These are phyloP conservation scores for Phaeosphaeriaceae sp. DNA, from an alignment of 2,329 filamentous ascomycete species.

Conservation along the genomic window DNA sequence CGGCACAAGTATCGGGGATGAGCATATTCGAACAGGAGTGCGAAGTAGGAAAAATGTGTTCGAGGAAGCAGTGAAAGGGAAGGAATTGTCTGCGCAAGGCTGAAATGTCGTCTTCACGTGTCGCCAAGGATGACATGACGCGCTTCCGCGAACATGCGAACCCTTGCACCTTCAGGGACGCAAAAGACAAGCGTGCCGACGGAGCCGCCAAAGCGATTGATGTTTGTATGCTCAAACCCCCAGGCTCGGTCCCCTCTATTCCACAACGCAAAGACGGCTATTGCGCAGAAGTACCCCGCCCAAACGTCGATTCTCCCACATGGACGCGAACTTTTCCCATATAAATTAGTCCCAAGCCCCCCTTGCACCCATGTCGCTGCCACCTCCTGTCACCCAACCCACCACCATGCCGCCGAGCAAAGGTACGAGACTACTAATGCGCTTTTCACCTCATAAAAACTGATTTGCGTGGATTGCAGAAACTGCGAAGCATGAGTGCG, in stretches of 20 bases:
- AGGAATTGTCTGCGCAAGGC: background rate
- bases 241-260: slow-evolving; percentile 14
- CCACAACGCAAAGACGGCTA: slow-evolving; percentile 20
- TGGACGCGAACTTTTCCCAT: slow-evolving; percentile 23
- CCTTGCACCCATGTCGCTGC: slow-evolving; percentile 45
- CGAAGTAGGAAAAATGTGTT: too few species aligned
- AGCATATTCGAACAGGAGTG: background rate
- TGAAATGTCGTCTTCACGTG: background rate
- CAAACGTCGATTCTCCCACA: slow-evolving; percentile 11
- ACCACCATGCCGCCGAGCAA: slow-evolving; percentile 48
- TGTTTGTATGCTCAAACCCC: slow-evolving; percentile 12
- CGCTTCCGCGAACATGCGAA: slow-evolving; percentile 7
- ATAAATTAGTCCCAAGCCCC: slow-evolving; percentile 33
- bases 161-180: background rate
- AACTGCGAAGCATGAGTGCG: slow-evolving; percentile 71
- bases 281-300: slow-evolving; percentile 21
- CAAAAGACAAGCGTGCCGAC: slow-evolving; percentile 20
- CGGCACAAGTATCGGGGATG: background rate
- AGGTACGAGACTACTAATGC: slow-evolving; percentile 29
- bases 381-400: slow-evolving; percentile 45
- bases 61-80: background rate
- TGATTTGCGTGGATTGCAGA: slow-evolving; percentile 48
- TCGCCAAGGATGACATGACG: background rate
- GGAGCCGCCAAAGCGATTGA: slow-evolving; percentile 22
- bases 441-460: slow-evolving; percentile 5